Evolutionary conservation across 805 yeast genomes (phyloP), one percentile per base, ranked within the genome.

Genomic region (Ogataea kodamae): DNA sequence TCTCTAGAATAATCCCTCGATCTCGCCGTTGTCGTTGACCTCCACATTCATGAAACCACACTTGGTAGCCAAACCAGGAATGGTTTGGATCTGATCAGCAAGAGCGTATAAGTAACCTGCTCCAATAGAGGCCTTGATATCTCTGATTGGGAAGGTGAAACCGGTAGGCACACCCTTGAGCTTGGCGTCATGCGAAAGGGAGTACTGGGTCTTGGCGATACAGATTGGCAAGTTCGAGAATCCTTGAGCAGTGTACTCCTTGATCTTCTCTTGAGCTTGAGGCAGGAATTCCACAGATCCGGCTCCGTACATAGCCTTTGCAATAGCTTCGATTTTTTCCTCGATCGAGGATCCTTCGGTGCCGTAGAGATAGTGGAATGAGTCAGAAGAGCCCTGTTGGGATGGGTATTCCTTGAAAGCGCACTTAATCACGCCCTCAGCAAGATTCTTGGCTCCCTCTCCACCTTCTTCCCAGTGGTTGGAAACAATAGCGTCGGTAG

Each of bases 391-490:
- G 31, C 56, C 30, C 31, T 46, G 54, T 40, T 62, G 61, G 8
- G 48, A 49, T 12, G 66, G 55, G 43, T 62, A 61, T 33, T 70
- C 67, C 33, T 52, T 50, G 42, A 63, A 54, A 17, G 83, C 74
- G 18, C 94, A 90, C 46, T 74, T 69, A 36, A 84, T 74, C 22
- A 90, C 96, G 33, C 92, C 83, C 47, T 81, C 62, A 26, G 97
- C 97, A 39, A 90, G 73, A 21, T 74, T 78, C 37, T 84, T 58
- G 16, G 97, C 95, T 37, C 97, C 97, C 41, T 65, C 64, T 46
- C 97, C 97, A 66, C 97, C 97, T 62, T 85, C 74, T 49, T 85
- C 95, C 95, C 96, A 90, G 64, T 90, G 97, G 64, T 81, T 83
- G 5, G 96, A 77, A 11, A 84, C 79, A 46, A 88, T 86, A 9